Percentiles rank a stretch among this genome's conserved stretches.
phyloP scores from a whole-genome alignment of 2,329 filamentous ascomycete species.

The Keithomyces neogunnii region DNA sequence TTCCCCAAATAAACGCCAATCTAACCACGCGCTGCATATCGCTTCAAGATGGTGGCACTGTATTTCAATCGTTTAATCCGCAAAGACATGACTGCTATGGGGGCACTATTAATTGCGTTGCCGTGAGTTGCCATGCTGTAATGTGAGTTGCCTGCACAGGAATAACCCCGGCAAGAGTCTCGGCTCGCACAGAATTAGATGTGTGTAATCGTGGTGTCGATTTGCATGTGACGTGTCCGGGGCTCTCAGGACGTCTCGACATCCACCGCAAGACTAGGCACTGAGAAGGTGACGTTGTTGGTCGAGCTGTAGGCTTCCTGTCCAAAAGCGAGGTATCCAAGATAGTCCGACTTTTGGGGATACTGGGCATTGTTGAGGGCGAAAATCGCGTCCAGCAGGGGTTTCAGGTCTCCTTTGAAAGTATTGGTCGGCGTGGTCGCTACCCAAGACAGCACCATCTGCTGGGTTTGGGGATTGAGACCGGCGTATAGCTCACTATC shows the following conservation, averaged over 20 bases:
- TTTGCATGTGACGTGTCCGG: background rate
- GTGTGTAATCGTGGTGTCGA: background rate
- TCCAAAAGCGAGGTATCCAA: conserved; percentile 44
- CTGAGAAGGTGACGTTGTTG: conserved; percentile 36
- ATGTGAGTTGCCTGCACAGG: background rate
- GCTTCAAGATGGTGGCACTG: background rate
- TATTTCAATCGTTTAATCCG: background rate
- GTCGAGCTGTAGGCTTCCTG: conserved; percentile 37
- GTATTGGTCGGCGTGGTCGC: conserved; percentile 23
- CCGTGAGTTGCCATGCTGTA: background rate
- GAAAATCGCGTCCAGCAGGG: conserved; percentile 33
- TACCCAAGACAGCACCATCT: conserved; percentile 44
- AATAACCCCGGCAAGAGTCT: background rate
- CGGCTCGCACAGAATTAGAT: background rate
- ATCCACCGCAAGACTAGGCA: conserved; percentile 4
- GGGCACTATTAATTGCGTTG: background rate
- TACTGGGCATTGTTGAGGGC: conserved; percentile 22
- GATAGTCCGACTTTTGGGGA: conserved; percentile 33
- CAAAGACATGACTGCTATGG: background rate
- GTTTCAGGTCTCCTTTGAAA: conserved; percentile 38
- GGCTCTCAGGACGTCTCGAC: conserved; percentile 4
- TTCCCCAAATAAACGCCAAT: conserved; percentile 7
- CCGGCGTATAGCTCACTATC: conserved; percentile 33
- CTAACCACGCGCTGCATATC: background rate
- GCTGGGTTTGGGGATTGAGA: conserved; percentile 26